Percentiles rank a stretch among this genome's conserved stretches.
Evolutionary conservation across 805 yeast genomes (phyloP).

Genomic region (Yamadazyma scolyti): DNA sequence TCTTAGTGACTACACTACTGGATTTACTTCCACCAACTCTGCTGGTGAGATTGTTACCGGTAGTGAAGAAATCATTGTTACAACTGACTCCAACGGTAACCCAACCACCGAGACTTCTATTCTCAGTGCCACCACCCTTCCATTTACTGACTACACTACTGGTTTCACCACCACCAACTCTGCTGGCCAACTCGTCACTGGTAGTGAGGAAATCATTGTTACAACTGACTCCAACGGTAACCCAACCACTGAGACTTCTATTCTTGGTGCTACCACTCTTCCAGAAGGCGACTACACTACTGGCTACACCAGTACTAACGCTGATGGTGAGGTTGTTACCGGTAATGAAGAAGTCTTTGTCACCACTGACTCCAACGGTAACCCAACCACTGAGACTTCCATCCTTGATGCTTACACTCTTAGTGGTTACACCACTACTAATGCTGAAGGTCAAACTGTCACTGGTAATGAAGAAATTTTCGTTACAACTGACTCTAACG

Average conservation of each 20-base stretch:
- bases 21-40: slow-evolving; percentile 10
- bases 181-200: slow-evolving; percentile 6
- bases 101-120: slow-evolving; percentile 5
- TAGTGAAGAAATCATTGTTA: slow-evolving; percentile 11
- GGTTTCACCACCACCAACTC: slow-evolving; percentile 5
- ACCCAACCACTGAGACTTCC: slow-evolving; percentile 5
- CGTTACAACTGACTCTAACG: slow-evolving; percentile 13
- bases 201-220: slow-evolving; percentile 10
- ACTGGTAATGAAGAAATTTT: slow-evolving; percentile 12
- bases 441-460: slow-evolving; percentile 9
- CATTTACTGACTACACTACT: slow-evolving; percentile 6
- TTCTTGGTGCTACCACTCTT: background rate
- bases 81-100: slow-evolving; percentile 13
- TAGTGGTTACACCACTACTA: slow-evolving; percentile 8
- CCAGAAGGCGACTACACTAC: slow-evolving; percentile 9
- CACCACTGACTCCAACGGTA: slow-evolving; percentile 13
- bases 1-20: slow-evolving; percentile 13
- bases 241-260: slow-evolving; percentile 5
- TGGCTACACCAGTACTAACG: slow-evolving; percentile 9
- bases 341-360: slow-evolving; percentile 13
- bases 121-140: background rate
- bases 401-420: slow-evolving; percentile 1
- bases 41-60: slow-evolving; percentile 12
- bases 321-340: slow-evolving; percentile 11
- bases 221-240: slow-evolving; percentile 12